These are phyloP conservation scores for Didymella arachidicola DNA, from an alignment of 2,329 filamentous ascomycete genomes.

Conservation along the genomic window DNA sequence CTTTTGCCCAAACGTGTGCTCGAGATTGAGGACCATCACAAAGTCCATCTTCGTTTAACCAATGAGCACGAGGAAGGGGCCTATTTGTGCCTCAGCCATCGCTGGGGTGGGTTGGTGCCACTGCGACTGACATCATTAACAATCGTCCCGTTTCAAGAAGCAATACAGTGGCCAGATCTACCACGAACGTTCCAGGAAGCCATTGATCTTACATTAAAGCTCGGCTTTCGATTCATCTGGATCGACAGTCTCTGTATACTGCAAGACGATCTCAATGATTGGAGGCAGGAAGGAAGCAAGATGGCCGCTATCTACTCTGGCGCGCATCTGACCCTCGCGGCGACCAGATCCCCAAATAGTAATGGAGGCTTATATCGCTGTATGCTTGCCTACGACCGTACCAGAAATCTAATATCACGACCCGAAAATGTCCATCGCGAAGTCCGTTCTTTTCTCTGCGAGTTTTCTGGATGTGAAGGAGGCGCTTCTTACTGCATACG, in stretches of 20 bases:
- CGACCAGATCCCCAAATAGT: not conserved
- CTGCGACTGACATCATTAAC: not conserved
- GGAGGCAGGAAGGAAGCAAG: not conserved
- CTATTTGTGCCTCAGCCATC: constrained; percentile 9
- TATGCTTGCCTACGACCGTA: too few relatives aligned
- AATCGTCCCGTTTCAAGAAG: not conserved
- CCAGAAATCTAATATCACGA: too few relatives aligned
- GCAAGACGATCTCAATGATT: constrained; percentile 5
- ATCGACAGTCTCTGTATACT: constrained; percentile 18
- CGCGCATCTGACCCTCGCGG: constrained; percentile 3
- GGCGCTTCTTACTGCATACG: too few relatives aligned
- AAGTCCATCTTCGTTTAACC: not conserved
- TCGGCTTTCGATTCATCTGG: constrained; percentile 7
- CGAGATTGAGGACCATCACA: not conserved
- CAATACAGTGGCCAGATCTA: not conserved
- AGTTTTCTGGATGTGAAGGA: too few relatives aligned
- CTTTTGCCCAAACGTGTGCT: not conserved
- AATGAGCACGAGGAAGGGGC: too few relatives aligned
- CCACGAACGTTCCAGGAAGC: constrained; percentile 2
- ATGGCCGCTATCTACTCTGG: constrained; percentile 9
- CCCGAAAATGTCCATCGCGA: too few relatives aligned
- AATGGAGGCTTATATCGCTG: too few relatives aligned
- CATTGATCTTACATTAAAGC: too few relatives aligned
- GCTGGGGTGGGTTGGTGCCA: constrained; percentile 7
- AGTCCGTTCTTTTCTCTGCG: too few relatives aligned